A percentile compares a stretch with the other conserved stretches of the same genome.
Evolutionary conservation across 1,284 basidiomycete species (phyloP).

Genomic region (Rhodofomes roseus): DNA sequence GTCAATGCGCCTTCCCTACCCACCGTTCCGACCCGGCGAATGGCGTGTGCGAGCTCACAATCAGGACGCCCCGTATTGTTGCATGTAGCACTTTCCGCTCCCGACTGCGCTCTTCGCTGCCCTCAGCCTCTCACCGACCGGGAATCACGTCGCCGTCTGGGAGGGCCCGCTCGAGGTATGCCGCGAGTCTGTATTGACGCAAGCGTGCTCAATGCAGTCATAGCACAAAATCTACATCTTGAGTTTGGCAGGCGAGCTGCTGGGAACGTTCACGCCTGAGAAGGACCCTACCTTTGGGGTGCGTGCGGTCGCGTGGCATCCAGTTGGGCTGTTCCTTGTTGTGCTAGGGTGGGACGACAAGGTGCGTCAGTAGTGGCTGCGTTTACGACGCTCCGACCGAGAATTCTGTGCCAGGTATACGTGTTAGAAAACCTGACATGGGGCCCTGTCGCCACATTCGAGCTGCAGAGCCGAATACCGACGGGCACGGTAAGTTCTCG

Average conservation of each 20-base stretch:
- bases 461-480: conserved; percentile 53
- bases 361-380: conserved; percentile 33
- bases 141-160: conserved; percentile 79
- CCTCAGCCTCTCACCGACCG: conserved; percentile 78
- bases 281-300: conserved; percentile 81
- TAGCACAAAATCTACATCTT: conserved; percentile 82
- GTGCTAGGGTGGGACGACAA: conserved; percentile 85
- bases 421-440: conserved; percentile 78
- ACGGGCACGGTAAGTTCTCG: conserved; percentile 47
- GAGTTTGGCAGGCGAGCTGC: conserved; percentile 66
- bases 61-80: not conserved
- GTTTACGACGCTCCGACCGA: not conserved
- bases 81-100: conserved; percentile 72
- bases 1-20: conserved; percentile 21
- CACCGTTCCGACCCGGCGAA: not conserved
- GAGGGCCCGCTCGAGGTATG: conserved; percentile 77
- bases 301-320: conserved; percentile 76
- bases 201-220: conserved; percentile 1
- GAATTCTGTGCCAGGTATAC: conserved; percentile 56
- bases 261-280: conserved; percentile 66
- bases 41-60: conserved; percentile 6
- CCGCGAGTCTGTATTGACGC: conserved; percentile 3
- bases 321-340: conserved; percentile 73
- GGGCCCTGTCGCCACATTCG: conserved; percentile 65
- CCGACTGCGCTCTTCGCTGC: conserved; percentile 73